A percentile compares a stretch with the other conserved stretches of the same genome.
These are phyloP conservation scores for Jimgerdemannia flammicorona DNA, from an alignment of 192 early-diverging fungal species.

Conservation along the genomic window DNA sequence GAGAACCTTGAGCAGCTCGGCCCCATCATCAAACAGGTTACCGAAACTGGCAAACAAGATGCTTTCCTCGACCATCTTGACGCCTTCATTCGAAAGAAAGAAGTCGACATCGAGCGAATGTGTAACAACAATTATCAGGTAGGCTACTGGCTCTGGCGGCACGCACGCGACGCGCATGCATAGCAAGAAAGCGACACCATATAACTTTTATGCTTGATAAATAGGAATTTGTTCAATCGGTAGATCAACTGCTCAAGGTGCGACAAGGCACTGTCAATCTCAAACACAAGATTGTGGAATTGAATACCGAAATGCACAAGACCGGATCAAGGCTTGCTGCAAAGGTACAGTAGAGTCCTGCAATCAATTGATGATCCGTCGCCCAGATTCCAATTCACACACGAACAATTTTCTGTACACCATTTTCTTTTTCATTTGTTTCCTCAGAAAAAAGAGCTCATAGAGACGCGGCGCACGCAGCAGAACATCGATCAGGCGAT, in stretches of 20 bases:
- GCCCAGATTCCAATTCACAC: slow-evolving; percentile 1
- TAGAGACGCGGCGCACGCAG: slow-evolving; percentile 74
- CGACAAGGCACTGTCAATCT: slow-evolving; percentile 80
- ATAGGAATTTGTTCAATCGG: slow-evolving; percentile 89
- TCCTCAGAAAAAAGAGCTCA: slow-evolving; percentile 71
- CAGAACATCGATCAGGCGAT: slow-evolving; percentile 86
- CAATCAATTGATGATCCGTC: neutral
- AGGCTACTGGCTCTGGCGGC: neutral
- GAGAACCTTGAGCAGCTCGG: slow-evolving; percentile 81
- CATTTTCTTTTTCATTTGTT: slow-evolving; percentile 4
- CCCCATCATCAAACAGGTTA: slow-evolving; percentile 86
- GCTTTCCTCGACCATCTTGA: slow-evolving; percentile 85
- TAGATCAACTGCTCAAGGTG: slow-evolving; percentile 95
- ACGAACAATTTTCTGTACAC: neutral
- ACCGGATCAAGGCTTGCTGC: slow-evolving; percentile 76
- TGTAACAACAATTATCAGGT: slow-evolving; percentile 96
- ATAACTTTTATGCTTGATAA: neutral
- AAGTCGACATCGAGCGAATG: slow-evolving; percentile 95
- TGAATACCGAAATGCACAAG: slow-evolving; percentile 83
- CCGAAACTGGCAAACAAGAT: slow-evolving; percentile 80
- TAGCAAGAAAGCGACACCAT: neutral
- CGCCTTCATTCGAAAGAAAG: slow-evolving; percentile 80
- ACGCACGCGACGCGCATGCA: neutral
- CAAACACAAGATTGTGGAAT: slow-evolving; percentile 78
- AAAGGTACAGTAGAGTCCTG: slow-evolving; percentile 41